Conservation (phyloP, 805 yeast species). For the Huiozyma naganishii region DNA sequence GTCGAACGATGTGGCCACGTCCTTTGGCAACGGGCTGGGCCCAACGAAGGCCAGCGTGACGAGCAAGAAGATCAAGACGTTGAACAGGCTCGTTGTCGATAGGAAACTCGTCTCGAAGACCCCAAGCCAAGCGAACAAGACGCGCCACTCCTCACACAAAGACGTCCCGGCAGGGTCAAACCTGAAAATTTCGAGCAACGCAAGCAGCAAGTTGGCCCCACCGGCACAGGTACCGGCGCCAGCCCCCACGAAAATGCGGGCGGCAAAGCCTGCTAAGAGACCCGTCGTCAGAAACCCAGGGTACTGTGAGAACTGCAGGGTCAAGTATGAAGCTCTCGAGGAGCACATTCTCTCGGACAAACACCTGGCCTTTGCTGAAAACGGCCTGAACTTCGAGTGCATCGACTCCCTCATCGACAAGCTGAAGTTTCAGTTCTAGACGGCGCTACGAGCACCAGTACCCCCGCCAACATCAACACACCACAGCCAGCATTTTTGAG, state of each 20-base stretch:
- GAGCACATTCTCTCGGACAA: slow-evolving; percentile 60
- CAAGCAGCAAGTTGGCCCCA: neutral
- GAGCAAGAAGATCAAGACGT: slow-evolving; percentile 22
- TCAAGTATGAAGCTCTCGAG: slow-evolving; percentile 67
- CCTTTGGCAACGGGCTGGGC: slow-evolving; percentile 26
- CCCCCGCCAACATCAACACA: too few relatives aligned
- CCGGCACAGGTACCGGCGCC: neutral
- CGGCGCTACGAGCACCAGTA: too few relatives aligned
- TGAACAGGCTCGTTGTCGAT: slow-evolving; percentile 25
- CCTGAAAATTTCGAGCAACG: neutral
- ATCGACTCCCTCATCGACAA: slow-evolving; percentile 62
- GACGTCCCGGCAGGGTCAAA: too few relatives aligned
- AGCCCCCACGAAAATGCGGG: neutral
- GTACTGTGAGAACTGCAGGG: slow-evolving; percentile 89
- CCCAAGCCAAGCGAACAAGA: neutral
- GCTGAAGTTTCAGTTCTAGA: slow-evolving; percentile 20
- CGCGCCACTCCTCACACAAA: neutral
- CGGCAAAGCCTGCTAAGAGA: slow-evolving; percentile 1
- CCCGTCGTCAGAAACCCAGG: slow-evolving; percentile 40
- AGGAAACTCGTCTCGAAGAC: slow-evolving; percentile 9
- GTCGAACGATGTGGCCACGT: slow-evolving; percentile 28
- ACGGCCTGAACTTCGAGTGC: slow-evolving; percentile 58
- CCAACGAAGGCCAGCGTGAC: slow-evolving; percentile 27
- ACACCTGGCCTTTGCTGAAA: slow-evolving; percentile 70
- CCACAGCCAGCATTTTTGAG: too few relatives aligned